phyloP scores from a whole-genome alignment of 352 stramenopile genomes.

The Elongisporangium undulatum region DNA sequence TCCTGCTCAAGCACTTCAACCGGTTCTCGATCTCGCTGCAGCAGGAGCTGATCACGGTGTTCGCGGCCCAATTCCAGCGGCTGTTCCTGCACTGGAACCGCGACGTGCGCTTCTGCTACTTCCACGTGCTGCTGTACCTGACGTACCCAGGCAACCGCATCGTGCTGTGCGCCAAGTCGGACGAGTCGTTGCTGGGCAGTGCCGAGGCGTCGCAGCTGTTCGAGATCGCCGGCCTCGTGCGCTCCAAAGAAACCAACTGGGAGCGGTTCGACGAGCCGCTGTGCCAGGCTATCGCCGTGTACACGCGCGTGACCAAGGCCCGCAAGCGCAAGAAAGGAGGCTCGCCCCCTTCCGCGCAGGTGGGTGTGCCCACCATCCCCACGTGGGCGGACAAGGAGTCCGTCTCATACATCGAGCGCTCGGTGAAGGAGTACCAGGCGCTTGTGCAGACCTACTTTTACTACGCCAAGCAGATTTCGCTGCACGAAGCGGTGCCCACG shows the following conservation, averaged over 20 bases:
- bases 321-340: constrained; percentile 2
- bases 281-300: constrained; percentile 42
- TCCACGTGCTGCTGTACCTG: constrained; percentile 76
- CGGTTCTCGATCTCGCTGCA: constrained; percentile 52
- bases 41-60: constrained; percentile 36
- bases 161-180: constrained; percentile 63
- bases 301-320: constrained; percentile 41
- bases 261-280: constrained; percentile 59
- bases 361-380: constrained; percentile 7
- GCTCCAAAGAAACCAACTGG: constrained; percentile 33
- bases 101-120: constrained; percentile 83
- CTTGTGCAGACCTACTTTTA: constrained; percentile 70
- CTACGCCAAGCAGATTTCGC: constrained; percentile 45
- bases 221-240: constrained; percentile 65
- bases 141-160: constrained; percentile 76
- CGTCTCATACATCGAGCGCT: constrained; percentile 35
- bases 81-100: constrained; percentile 84
- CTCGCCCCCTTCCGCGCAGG: constrained; percentile 4
- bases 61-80: constrained; percentile 44
- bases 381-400: constrained; percentile 41
- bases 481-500: constrained; percentile 63
- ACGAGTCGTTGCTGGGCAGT: constrained; percentile 60
- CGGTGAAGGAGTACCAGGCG: constrained; percentile 61
- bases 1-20: constrained; percentile 61
- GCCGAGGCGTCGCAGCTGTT: constrained; percentile 54